phyloP scores from a whole-genome alignment of 2,329 filamentous ascomycete species.

The Diplocarpon mali region DNA sequence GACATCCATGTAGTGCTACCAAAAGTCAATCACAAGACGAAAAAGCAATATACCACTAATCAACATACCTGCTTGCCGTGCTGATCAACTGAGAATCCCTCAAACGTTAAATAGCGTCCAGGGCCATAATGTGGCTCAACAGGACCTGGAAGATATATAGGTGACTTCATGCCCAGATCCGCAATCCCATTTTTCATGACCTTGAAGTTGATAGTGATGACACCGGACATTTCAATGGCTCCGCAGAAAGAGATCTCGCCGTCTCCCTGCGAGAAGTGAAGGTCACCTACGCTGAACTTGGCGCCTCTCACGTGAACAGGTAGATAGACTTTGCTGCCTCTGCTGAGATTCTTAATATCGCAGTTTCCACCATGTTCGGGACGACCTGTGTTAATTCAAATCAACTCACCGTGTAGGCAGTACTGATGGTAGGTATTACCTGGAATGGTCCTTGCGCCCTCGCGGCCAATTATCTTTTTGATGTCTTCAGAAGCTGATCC shows the following conservation, averaged over 20 bases:
- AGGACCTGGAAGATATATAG: conserved; percentile 76
- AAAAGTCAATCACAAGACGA: not conserved
- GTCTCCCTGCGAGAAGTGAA: conserved; percentile 82
- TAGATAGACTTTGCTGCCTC: conserved; percentile 74
- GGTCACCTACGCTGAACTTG: conserved; percentile 81
- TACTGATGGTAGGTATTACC: conserved; percentile 36
- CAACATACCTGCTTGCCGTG: conserved; percentile 57
- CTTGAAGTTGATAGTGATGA: conserved; percentile 82
- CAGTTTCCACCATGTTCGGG: conserved; percentile 62
- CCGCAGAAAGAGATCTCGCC: conserved; percentile 84
- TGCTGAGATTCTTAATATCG: conserved; percentile 77
- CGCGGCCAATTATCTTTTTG: conserved; percentile 56
- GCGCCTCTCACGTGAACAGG: conserved; percentile 80
- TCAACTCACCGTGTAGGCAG: not conserved
- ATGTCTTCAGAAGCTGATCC: conserved; percentile 49
- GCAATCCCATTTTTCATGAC: conserved; percentile 74
- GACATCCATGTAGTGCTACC: conserved; percentile 65
- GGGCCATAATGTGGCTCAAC: conserved; percentile 84
- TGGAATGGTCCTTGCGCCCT: conserved; percentile 79
- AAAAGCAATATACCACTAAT: not conserved
- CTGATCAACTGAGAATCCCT: conserved; percentile 85
- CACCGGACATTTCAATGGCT: conserved; percentile 88
- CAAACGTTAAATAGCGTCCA: conserved; percentile 71
- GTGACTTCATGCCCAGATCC: conserved; percentile 66
- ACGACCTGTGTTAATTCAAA: conserved; percentile 10